These are phyloP conservation scores for Cinnamomum micranthum DNA, from an alignment of 164 flowering plant species.

Conservation along the genomic window DNA sequence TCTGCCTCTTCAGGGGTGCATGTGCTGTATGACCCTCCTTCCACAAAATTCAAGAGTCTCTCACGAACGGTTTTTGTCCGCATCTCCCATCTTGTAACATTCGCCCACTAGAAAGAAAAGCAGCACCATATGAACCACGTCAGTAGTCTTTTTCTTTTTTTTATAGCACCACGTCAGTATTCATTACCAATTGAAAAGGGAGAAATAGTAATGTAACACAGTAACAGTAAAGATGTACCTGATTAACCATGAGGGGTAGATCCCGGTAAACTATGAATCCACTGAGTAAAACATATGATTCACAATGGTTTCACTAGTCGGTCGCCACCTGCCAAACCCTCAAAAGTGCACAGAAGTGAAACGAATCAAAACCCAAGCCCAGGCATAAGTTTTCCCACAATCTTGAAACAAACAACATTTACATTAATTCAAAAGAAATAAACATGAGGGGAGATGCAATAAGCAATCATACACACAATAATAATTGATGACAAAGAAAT, in stretches of 20 bases:
- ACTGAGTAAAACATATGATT: slow-evolving; percentile 98
- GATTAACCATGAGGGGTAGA: slow-evolving; percentile 95
- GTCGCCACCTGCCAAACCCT: slow-evolving; percentile 96
- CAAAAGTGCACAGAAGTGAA: slow-evolving; percentile 42
- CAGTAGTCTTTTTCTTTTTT: neutral
- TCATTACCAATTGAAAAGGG: neutral
- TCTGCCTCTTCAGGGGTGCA: slow-evolving; percentile 96
- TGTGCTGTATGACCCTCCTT: slow-evolving; percentile 99
- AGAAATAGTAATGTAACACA: neutral
- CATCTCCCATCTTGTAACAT: slow-evolving; percentile 99
- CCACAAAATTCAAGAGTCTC: slow-evolving; percentile 98
- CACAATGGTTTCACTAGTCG: slow-evolving; percentile 99
- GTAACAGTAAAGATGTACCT: slow-evolving; percentile 44
- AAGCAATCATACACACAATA: neutral
- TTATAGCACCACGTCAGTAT: too few species aligned
- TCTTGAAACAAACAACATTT: neutral
- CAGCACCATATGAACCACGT: neutral
- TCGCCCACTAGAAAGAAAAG: slow-evolving; percentile 72
- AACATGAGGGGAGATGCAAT: neutral
- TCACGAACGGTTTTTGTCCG: slow-evolving; percentile 96
- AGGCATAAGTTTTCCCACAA: slow-evolving; percentile 19
- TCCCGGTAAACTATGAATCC: slow-evolving; percentile 98
- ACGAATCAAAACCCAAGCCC: slow-evolving; percentile 59
- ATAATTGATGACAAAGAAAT: slow-evolving; percentile 5
- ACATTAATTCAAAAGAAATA: neutral